Conservation (phyloP, 768 basidiomycete genomes). For the Podaxis pistillaris region DNA sequence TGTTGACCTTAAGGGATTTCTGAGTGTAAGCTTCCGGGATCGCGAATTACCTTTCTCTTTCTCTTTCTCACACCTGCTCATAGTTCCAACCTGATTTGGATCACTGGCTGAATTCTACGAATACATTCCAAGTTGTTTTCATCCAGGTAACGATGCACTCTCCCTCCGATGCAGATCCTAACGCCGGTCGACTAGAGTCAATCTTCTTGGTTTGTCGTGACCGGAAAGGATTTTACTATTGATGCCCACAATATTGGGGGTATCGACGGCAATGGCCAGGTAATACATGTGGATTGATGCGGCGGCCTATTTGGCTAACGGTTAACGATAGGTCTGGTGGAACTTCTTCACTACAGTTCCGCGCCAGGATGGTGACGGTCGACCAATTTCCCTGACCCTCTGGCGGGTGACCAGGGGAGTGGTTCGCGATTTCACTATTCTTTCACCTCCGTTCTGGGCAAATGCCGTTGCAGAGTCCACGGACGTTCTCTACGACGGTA, state of each 20-base stretch:
- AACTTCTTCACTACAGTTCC: conserved; percentile 43
- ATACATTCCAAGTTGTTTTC: conserved; percentile 61
- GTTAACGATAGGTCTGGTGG: conserved; percentile 49
- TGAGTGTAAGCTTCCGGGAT: conserved; percentile 33
- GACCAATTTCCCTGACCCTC: conserved; percentile 55
- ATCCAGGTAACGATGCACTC: conserved; percentile 43
- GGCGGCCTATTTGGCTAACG: not conserved
- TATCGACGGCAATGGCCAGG: conserved; percentile 60
- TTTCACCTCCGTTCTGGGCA: conserved; percentile 61
- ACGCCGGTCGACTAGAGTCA: conserved; percentile 38
- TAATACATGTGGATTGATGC: conserved; percentile 12
- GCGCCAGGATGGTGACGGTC: conserved; percentile 53
- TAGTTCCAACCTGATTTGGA: conserved; percentile 55
- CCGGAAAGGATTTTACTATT: conserved; percentile 52
- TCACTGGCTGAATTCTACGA: conserved; percentile 53
- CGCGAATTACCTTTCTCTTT: not conserved
- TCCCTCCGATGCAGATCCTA: not conserved
- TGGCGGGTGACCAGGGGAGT: conserved; percentile 40
- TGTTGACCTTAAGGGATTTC: conserved; percentile 44
- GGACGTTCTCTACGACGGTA: conserved; percentile 52
- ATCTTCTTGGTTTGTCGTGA: conserved; percentile 64
- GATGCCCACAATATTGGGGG: conserved; percentile 56
- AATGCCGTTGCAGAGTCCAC: conserved; percentile 51
- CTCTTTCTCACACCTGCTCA: not conserved
- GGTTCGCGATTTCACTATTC: conserved; percentile 48